These are phyloP conservation scores for Potentilla sterilis DNA, from an alignment of 306 rosid genomes.

Conservation along the genomic window DNA sequence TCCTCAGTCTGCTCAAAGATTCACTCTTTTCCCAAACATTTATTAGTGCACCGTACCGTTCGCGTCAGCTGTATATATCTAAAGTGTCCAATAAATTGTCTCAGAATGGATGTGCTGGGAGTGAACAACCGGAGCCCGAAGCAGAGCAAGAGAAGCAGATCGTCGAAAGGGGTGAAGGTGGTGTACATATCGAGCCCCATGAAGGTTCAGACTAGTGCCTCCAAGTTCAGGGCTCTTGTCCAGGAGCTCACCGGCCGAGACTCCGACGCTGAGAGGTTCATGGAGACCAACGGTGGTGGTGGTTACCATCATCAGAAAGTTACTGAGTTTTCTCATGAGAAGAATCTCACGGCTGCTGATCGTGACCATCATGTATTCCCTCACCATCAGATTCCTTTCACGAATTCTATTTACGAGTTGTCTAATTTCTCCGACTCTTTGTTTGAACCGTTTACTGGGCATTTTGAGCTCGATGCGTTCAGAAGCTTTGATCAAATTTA, in stretches of 20 bases:
- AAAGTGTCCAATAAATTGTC: background rate
- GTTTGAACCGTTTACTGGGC: constrained; percentile 10
- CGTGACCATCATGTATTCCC: constrained; percentile 6
- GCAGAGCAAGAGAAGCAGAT: constrained; percentile 30
- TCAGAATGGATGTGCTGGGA: constrained; percentile 28
- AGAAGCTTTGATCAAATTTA: constrained; percentile 16
- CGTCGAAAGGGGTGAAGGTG: constrained; percentile 49
- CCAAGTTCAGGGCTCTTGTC: constrained; percentile 78
- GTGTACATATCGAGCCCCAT: constrained; percentile 83
- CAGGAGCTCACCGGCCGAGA: constrained; percentile 83
- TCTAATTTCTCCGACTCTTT: constrained; percentile 4
- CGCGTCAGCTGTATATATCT: background rate
- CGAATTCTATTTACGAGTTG: constrained; percentile 3
- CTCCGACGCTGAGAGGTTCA: constrained; percentile 59
- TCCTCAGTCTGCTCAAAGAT: background rate
- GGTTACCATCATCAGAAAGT: background rate
- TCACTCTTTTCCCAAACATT: background rate
- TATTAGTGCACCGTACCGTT: too few relatives aligned
- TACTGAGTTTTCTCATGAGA: constrained; percentile 2
- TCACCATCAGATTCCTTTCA: constrained; percentile 14
- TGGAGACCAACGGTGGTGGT: constrained; percentile 26
- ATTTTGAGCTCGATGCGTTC: constrained; percentile 12
- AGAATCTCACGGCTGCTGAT: constrained; percentile 14
- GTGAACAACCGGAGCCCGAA: constrained; percentile 32
- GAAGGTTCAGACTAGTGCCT: constrained; percentile 73